A percentile compares a stretch with the other conserved stretches of the same genome.
phyloP scores from a whole-genome alignment of 139 green algal genomes.

The Diplosphaera chodatii region DNA sequence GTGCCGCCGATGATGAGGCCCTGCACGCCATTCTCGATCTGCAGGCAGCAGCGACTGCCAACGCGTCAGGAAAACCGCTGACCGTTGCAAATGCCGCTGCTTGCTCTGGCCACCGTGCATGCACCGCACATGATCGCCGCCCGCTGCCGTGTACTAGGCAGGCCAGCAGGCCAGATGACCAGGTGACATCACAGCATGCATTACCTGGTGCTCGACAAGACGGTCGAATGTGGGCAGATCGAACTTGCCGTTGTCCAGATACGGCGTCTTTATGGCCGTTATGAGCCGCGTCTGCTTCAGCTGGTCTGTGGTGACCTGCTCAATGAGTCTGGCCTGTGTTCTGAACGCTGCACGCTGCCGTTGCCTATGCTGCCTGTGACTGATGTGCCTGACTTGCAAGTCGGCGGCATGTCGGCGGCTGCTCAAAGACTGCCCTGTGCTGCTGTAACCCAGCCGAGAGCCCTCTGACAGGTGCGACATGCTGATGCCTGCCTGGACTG shows the following conservation, averaged over 20 bases:
- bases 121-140: too few species aligned
- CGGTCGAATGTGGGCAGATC: conserved; percentile 87
- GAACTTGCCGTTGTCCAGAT: conserved; percentile 86
- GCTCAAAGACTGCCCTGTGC: background rate
- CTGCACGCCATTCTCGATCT: conserved; percentile 71
- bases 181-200: too few species aligned
- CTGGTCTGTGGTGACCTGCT: background rate
- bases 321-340: background rate
- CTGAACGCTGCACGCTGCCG: background rate
- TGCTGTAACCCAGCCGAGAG: background rate
- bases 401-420: background rate
- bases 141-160: too few species aligned
- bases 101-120: too few species aligned
- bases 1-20: conserved; percentile 96
- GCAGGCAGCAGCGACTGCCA: too few species aligned
- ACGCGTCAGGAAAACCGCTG: too few species aligned
- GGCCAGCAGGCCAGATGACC: too few species aligned
- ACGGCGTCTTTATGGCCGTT: conserved; percentile 95
- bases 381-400: background rate
- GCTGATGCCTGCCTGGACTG: too few species aligned
- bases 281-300: conserved; percentile 42
- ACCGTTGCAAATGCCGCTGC: too few species aligned
- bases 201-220: conserved; percentile 59
- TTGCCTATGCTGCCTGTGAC: background rate
- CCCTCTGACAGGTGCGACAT: background rate